Conservation (phyloP, 768 basidiomycete genomes). For the Flagelloscypha sp. region DNA sequence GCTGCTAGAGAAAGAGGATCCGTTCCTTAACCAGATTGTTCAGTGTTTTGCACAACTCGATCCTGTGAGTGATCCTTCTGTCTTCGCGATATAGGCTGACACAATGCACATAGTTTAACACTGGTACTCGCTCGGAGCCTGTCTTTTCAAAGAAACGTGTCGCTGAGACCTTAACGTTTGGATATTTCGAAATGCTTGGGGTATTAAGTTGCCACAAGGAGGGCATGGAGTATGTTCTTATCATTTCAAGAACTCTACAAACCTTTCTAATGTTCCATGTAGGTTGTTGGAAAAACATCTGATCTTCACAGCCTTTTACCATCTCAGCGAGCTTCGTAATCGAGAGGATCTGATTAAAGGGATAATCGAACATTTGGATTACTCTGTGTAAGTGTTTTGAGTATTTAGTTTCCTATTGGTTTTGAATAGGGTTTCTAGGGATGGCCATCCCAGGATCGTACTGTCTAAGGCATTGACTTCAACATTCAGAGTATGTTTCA, state of each 20-base stretch:
- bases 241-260: neutral
- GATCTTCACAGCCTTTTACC: constrained; percentile 94
- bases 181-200: constrained; percentile 95
- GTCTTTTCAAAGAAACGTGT: constrained; percentile 81
- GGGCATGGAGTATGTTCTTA: constrained; percentile 69
- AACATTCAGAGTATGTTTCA: constrained; percentile 61
- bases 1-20: constrained; percentile 77
- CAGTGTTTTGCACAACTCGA: constrained; percentile 89
- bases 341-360: constrained; percentile 88
- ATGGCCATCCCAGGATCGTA: constrained; percentile 90
- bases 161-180: constrained; percentile 75
- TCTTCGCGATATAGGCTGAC: neutral
- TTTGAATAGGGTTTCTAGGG: constrained; percentile 38
- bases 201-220: constrained; percentile 81
- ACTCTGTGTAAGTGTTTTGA: constrained; percentile 58
- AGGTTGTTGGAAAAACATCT: constrained; percentile 88
- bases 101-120: constrained; percentile 53
- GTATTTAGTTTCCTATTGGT: constrained; percentile 2
- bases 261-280: constrained; percentile 4
- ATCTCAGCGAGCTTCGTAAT: constrained; percentile 82
- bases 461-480: constrained; percentile 93
- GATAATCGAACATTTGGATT: constrained; percentile 88
- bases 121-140: constrained; percentile 63
- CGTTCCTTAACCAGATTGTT: constrained; percentile 73
- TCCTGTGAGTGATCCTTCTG: constrained; percentile 50